phyloP scores from a whole-genome alignment of 2,329 filamentous ascomycete genomes.

The Arthrobotrys musiformis region DNA sequence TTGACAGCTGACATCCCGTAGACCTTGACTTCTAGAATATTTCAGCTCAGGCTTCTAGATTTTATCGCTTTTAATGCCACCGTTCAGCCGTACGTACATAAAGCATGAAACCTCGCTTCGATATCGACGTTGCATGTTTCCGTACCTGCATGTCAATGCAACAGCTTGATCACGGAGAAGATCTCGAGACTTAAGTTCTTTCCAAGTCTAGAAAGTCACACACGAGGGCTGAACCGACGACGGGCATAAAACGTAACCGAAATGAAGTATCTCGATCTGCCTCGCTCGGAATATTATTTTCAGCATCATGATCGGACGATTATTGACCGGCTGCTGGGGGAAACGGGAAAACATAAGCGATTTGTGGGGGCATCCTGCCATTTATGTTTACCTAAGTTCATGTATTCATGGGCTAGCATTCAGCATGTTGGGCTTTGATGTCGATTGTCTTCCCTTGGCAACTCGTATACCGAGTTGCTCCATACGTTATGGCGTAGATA shows the following conservation, averaged over 20 bases:
- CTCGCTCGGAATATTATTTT: constrained; percentile 6
- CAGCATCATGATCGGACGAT: constrained; percentile 22
- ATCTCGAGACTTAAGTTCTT: constrained; percentile 8
- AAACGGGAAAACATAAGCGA: constrained; percentile 11
- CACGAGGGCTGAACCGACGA: not conserved
- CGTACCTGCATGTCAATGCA: constrained; percentile 39
- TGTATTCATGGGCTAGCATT: not conserved
- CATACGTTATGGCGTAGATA: constrained; percentile 38
- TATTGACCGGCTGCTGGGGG: not conserved
- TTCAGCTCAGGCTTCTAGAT: not conserved
- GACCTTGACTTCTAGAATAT: constrained; percentile 24
- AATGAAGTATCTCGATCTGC: constrained; percentile 35
- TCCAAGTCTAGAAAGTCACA: constrained; percentile 14
- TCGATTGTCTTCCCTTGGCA: not conserved
- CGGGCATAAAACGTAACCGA: not conserved
- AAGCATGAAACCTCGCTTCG: constrained; percentile 1
- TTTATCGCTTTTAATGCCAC: not conserved
- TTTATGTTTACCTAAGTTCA: constrained; percentile 31
- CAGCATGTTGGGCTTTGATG: not conserved
- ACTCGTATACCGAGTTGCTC: constrained; percentile 14
- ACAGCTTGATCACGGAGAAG: not conserved
- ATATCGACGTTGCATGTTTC: constrained; percentile 23
- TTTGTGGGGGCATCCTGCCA: not conserved
- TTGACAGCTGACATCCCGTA: constrained; percentile 17
- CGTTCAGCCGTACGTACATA: constrained; percentile 4